Conservation (phyloP, 2,329 filamentous ascomycete species). For the Hawksworthiomyces lignivorus region DNA sequence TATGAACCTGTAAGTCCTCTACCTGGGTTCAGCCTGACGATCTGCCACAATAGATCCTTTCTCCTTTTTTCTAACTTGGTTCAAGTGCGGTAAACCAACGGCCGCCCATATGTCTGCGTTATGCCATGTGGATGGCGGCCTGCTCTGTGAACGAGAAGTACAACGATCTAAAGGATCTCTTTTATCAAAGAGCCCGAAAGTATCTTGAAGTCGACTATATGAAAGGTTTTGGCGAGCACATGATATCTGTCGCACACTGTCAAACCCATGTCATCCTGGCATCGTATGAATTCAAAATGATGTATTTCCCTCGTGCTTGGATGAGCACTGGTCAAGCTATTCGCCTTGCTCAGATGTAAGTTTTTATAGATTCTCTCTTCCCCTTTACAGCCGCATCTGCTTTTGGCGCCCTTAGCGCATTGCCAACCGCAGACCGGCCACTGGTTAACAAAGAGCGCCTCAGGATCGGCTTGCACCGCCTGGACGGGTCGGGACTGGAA, state of each 20-base stretch:
- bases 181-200: slow-evolving; percentile 83
- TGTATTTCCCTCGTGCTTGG: slow-evolving; percentile 96
- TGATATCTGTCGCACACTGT: slow-evolving; percentile 77
- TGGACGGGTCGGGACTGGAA: slow-evolving; percentile 76
- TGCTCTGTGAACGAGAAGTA: slow-evolving; percentile 80
- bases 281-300: slow-evolving; percentile 91
- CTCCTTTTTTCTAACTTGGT: background rate
- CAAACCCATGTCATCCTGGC: slow-evolving; percentile 77
- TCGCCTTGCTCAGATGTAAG: slow-evolving; percentile 76
- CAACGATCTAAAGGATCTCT: slow-evolving; percentile 69
- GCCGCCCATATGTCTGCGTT: slow-evolving; percentile 80
- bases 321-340: slow-evolving; percentile 77
- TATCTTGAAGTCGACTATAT: slow-evolving; percentile 86
- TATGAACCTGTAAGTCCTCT: slow-evolving; percentile 65
- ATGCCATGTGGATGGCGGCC: slow-evolving; percentile 95
- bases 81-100: slow-evolving; percentile 67
- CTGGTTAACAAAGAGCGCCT: too few species aligned
- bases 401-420: slow-evolving; percentile 27
- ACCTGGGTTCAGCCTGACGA: too few species aligned
- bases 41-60: too few species aligned
- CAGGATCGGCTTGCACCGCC: slow-evolving; percentile 88
- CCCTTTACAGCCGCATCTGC: background rate
- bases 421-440: too few species aligned
- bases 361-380: slow-evolving; percentile 4
- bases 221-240: slow-evolving; percentile 82